Base-by-base conservation (phyloP, 495 filamentous ascomycete genomes). In the Penicillium maclennaniae region DNA sequence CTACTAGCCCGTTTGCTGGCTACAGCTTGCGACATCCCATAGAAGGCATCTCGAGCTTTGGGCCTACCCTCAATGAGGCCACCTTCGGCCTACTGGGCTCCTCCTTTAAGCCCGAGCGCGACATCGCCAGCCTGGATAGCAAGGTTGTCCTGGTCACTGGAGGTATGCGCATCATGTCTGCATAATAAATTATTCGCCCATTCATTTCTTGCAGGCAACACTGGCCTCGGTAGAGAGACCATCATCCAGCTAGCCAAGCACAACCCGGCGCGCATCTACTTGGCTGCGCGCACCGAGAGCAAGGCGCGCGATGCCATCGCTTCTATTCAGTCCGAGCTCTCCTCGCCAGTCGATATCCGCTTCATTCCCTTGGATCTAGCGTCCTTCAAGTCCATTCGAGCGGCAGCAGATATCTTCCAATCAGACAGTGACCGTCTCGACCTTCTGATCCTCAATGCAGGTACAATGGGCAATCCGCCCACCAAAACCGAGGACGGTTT, bases 401-500 rank as follows among this genome's bases (percentile, higher is more conserved):
- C 68, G 1, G 80, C 77, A 3, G 79, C 71, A 16, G 55, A 71
- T 19, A 49, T 58, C 10, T 82, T 85, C 69, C 69, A 66, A 9
- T 41, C 69, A 7, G 63, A 77, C 9, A 70, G 72, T 27, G 62
- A 71, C 19, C 76, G 78, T 1, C 62, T 88, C n/a, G 83, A 91
- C 52, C 63, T 83, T 25, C 69, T 92, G n/a, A 64, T 67, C 36
- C 58, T 67, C 20, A 67, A 67, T 58, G 63, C 87, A 14, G 86
- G 85, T n/a, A 79, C 87, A 45, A 84, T 88, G 80, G 82, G 73
- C 0, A 56, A 76, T 10, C 73, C 78, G 3, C 69, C 65, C 14
- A 60, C 52, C 0, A 59, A 66, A 5, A 92, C 85, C 12, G 91
- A 91, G 40, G 89, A 95, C 62, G 87, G 88, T 6, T 95, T 93